Conservation (phyloP, 2,329 filamentous ascomycete genomes). For the Ophiostoma pallidulum region DNA sequence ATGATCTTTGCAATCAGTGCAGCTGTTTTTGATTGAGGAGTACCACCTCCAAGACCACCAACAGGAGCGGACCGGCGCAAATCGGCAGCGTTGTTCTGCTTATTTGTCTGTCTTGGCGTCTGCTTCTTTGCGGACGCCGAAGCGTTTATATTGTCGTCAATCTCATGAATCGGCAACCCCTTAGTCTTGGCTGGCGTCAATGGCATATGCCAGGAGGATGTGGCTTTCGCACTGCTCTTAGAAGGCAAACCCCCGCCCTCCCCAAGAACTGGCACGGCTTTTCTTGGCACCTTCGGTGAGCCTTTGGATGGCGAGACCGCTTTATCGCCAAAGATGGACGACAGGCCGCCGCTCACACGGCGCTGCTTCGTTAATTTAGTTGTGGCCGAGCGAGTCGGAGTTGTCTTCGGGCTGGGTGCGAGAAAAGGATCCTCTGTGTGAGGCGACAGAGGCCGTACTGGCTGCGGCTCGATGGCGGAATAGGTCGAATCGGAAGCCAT, state of each 20-base stretch:
- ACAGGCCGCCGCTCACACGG: slow-evolving; percentile 6
- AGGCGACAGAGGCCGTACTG: slow-evolving; percentile 5
- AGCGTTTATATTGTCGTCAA: not conserved
- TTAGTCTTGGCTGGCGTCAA: not conserved
- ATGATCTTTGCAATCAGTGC: slow-evolving; percentile 15
- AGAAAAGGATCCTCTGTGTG: slow-evolving; percentile 6
- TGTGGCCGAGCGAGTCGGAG: not conserved
- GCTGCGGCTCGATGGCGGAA: slow-evolving; percentile 5
- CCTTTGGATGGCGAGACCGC: not conserved
- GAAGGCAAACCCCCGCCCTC: not conserved
- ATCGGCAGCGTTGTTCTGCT: not conserved
- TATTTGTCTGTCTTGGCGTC: not conserved
- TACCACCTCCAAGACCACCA: not conserved
- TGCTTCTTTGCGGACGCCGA: not conserved
- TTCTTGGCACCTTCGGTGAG: slow-evolving; percentile 4
- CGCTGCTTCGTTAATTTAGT: slow-evolving; percentile 11
- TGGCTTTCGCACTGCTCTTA: not conserved
- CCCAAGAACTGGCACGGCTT: slow-evolving; percentile 1
- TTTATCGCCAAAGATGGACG: slow-evolving; percentile 11
- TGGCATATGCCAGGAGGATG: slow-evolving; percentile 1
- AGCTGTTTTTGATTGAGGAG: slow-evolving; percentile 13
- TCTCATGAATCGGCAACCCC: not conserved
- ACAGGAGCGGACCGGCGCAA: slow-evolving; percentile 3
- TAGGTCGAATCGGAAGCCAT: slow-evolving; percentile 8
- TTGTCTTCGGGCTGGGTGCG: not conserved